A percentile compares a stretch with the other conserved stretches of the same genome.
Evolutionary conservation across 2,329 filamentous ascomycete genomes (phyloP).

Genomic region (Colletotrichum nymphaeae): DNA sequence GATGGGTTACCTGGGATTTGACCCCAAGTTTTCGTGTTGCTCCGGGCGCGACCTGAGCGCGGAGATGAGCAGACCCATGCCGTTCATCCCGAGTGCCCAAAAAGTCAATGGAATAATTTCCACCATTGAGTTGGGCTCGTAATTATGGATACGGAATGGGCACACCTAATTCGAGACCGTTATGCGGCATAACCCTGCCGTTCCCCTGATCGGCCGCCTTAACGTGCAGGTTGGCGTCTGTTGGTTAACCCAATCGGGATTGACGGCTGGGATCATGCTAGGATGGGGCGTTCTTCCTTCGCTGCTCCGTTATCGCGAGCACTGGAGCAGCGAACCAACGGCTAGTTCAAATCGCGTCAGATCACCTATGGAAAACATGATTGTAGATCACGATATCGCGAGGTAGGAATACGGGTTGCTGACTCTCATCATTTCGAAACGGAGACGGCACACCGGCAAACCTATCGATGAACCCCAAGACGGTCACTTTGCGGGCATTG

Average conservation of each 20-base stretch:
- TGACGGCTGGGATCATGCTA: slow-evolving; percentile 11
- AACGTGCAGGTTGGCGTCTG: slow-evolving; percentile 26
- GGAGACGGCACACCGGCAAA: background rate
- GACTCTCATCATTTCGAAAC: background rate
- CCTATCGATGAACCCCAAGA: background rate
- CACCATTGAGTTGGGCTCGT: slow-evolving; percentile 23
- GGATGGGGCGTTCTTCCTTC: slow-evolving; percentile 8
- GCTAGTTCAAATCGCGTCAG: slow-evolving; percentile 3
- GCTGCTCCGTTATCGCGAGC: background rate
- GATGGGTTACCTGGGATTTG: background rate
- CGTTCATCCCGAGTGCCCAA: slow-evolving; percentile 9
- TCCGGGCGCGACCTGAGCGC: slow-evolving; percentile 1
- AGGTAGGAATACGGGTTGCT: background rate
- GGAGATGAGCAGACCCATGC: slow-evolving; percentile 33
- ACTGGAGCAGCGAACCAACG: background rate
- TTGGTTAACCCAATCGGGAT: slow-evolving; percentile 9
- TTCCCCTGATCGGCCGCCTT: slow-evolving; percentile 19
- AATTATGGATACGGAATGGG: slow-evolving; percentile 30
- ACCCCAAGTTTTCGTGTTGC: slow-evolving; percentile 1
- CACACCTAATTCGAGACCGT: slow-evolving; percentile 15
- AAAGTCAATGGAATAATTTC: slow-evolving; percentile 3
- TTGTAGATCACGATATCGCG: slow-evolving; percentile 28
- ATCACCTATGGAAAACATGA: background rate
- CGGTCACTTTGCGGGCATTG: background rate
- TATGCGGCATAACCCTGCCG: slow-evolving; percentile 30